Base-by-base conservation (phyloP, 805 yeast species). In the Barnettozyma sp. region DNA sequence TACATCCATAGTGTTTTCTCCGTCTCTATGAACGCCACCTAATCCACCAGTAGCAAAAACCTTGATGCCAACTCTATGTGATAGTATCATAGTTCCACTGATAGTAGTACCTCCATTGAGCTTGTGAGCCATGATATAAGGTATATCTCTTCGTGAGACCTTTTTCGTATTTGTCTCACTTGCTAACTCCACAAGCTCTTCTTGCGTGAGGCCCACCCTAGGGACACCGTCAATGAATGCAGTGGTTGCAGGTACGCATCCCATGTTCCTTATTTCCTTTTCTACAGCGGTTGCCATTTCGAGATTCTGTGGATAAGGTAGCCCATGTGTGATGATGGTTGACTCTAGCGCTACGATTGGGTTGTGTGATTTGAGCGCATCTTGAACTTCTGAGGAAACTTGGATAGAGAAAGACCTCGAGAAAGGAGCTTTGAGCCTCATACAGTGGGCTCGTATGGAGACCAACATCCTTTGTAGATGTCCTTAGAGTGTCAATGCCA, bases 21-120 rank as follows among this genome's bases (percentile, higher is more conserved):
- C 90, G 7, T 82, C 82, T 38, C 84, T 69, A 49, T 86, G 94
- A 9, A 85, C 95, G 15, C 96, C 96, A 15, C 96, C 96, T 14
- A 86, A 66, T 1, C 96, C 96, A 22, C 96, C 96, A 3, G 96
- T 87, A 1, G 94, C 92, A 65, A 86, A 87, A 10, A 87, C 85
- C 46, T 73, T 70, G 46, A 86, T 82, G 0, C 94, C 92, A 0
- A 88, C 87, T 49, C 60, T 51, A 35, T 76, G 66, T 1, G 95
- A 78, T 14, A 87, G 56, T 15, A 86, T 80, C 94, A 85, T 84
- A 0, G 95, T 86, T 19, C 83, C 78, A 3, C 95, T 84, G 39
- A 86, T 84, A 0, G 96, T 86, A 2, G 96, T 87, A 6, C 95
- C 96, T 7, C 96, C 96, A 33, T 71, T 64, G n/a, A 74, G 54